These are phyloP conservation scores for Sporothrix brunneoviolacea DNA, from an alignment of 2,329 filamentous ascomycete species.

Conservation along the genomic window DNA sequence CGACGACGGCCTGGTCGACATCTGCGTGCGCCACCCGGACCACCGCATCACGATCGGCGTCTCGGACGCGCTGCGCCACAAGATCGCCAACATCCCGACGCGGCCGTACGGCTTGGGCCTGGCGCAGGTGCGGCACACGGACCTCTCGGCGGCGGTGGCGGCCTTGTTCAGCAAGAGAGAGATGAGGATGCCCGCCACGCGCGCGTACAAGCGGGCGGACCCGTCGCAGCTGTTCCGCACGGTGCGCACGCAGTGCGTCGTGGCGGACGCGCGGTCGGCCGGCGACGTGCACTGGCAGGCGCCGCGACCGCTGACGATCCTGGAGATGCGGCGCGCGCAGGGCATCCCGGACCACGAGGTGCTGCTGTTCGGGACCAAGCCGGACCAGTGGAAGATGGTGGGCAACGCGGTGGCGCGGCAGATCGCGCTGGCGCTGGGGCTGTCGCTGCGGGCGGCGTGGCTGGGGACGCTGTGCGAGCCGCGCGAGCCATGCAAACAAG, in stretches of 20 bases:
- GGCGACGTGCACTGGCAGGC: conserved; percentile 59
- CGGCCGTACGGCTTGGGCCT: conserved; percentile 51
- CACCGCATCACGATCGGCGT: conserved; percentile 49
- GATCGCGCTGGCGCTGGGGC: conserved; percentile 59
- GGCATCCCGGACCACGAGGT: conserved; percentile 65
- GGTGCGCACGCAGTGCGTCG: conserved; percentile 47
- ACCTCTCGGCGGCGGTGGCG: conserved; percentile 29
- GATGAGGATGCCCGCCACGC: conserved; percentile 14
- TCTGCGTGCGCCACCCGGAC: conserved; percentile 61
- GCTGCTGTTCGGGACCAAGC: conserved; percentile 47
- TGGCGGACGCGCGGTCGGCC: conserved; percentile 50
- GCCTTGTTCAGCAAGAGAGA: conserved; percentile 31
- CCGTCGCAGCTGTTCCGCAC: conserved; percentile 49
- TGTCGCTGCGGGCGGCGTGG: conserved; percentile 56
- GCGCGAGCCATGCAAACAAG: no score
- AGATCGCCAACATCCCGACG: conserved; percentile 54
- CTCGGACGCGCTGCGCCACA: conserved; percentile 32
- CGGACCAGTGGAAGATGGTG: conserved; percentile 57
- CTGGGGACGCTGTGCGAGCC: conserved; percentile 30
- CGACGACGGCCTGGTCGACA: conserved; percentile 52
- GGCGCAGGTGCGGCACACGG: conserved; percentile 31
- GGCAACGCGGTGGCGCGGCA: conserved; percentile 72
- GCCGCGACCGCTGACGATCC: conserved; percentile 52
- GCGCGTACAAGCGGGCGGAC: conserved; percentile 37
- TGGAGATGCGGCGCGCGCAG: conserved; percentile 64